A percentile compares a stretch with the other conserved stretches of the same genome.
Conservation (phyloP, 129 eudicot genomes). For the Solidago caesia region DNA sequence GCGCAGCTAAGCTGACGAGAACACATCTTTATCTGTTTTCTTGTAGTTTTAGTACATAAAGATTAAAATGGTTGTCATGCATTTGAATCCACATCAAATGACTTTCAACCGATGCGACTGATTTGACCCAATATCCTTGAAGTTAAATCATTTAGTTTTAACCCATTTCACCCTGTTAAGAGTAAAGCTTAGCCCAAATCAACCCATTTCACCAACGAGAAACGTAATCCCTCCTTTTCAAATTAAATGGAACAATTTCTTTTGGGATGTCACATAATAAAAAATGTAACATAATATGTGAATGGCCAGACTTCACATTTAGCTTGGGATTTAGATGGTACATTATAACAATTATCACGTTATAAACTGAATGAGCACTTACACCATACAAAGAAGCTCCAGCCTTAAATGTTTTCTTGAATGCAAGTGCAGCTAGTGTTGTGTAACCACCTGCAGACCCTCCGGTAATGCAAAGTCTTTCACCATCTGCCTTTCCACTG, state of each 20-base stretch:
- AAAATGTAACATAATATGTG: constrained; percentile 5
- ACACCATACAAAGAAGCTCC: constrained; percentile 98
- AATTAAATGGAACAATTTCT: not conserved
- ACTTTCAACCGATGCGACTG: not conserved
- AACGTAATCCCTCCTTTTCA: not conserved
- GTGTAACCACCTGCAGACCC: constrained; percentile 99
- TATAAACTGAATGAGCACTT: constrained; percentile 38
- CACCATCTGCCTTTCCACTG: constrained; percentile 76
- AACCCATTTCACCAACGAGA: not conserved
- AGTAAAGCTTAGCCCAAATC: not conserved
- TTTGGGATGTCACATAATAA: not conserved
- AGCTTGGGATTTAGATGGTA: not conserved
- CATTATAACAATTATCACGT: not conserved
- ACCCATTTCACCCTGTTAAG: not conserved
- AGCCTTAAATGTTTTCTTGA: constrained; percentile 73
- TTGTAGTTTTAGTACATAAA: not conserved
- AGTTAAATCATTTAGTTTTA: not conserved
- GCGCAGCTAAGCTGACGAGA: not conserved
- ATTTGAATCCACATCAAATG: not conserved
- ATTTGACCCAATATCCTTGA: not conserved
- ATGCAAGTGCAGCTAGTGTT: constrained; percentile 96
- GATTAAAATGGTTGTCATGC: not conserved
- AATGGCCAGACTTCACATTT: not conserved
- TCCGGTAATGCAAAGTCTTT: constrained; percentile 88
- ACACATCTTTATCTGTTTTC: not conserved